These are phyloP conservation scores for Saururus chinensis DNA, from an alignment of 164 flowering plant species.

Conservation along the genomic window DNA sequence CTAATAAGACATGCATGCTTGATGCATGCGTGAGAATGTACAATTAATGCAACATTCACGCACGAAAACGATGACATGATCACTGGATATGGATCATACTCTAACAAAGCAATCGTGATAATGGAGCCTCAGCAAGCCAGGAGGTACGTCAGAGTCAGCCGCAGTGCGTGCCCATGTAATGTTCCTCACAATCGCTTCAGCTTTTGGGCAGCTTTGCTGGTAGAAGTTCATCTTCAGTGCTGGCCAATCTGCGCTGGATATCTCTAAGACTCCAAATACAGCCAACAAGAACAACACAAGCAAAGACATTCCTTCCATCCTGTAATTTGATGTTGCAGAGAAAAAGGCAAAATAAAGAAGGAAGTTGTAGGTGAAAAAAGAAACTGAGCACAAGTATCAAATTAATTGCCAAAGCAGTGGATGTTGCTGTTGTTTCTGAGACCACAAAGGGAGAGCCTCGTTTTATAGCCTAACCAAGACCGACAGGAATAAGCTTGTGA, in stretches of 20 bases:
- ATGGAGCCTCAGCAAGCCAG: slow-evolving; percentile 14
- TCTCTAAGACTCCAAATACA: slow-evolving; percentile 2
- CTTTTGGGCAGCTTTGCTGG: slow-evolving; percentile 13
- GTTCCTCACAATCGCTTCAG: slow-evolving; percentile 16
- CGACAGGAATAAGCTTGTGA: too few relatives aligned
- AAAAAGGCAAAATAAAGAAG: background rate
- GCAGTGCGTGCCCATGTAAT: slow-evolving; percentile 11
- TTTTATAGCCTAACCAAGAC: too few relatives aligned
- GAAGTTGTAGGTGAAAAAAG: background rate
- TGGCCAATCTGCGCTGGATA: slow-evolving; percentile 3
- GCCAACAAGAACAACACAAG: background rate
- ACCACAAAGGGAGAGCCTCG: too few relatives aligned
- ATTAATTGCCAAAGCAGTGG: too few relatives aligned
- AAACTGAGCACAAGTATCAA: too few relatives aligned
- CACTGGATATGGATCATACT: slow-evolving; percentile 7
- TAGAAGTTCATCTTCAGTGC: slow-evolving; percentile 16
- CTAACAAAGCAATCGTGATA: slow-evolving; percentile 24
- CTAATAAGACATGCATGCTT: too few relatives aligned
- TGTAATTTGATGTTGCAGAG: background rate
- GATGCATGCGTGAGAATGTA: too few relatives aligned
- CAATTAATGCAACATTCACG: too few relatives aligned
- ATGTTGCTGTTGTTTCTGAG: too few relatives aligned
- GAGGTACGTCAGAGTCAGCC: slow-evolving; percentile 8
- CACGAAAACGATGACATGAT: too few relatives aligned
- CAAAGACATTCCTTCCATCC: background rate